These are phyloP conservation scores for Metarhizium guizhouense DNA, from an alignment of 2,329 filamentous ascomycete genomes.

Conservation along the genomic window DNA sequence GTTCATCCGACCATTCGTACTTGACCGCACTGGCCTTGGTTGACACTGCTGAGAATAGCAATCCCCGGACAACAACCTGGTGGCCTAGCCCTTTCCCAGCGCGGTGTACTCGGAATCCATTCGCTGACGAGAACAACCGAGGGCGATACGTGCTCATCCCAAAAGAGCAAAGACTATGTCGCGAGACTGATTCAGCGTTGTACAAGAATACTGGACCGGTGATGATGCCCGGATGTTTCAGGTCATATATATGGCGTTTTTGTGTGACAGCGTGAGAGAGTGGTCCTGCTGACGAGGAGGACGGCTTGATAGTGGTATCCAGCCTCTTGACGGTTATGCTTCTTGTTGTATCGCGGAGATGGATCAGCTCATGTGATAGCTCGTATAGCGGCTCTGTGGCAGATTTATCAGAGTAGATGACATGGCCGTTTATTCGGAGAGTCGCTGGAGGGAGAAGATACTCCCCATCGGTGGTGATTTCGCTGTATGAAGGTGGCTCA, in stretches of 20 bases:
- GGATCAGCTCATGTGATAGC: slow-evolving; percentile 24
- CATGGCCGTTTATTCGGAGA: slow-evolving; percentile 22
- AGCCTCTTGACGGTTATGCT: slow-evolving; percentile 22
- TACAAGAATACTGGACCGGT: slow-evolving; percentile 21
- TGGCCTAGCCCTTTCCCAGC: slow-evolving; percentile 16
- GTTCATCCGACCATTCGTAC: slow-evolving; percentile 24
- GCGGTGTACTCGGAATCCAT: slow-evolving; percentile 21
- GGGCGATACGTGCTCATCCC: slow-evolving; percentile 19
- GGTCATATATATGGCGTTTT: slow-evolving; percentile 24
- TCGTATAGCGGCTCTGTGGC: slow-evolving; percentile 24
- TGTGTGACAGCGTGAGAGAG: slow-evolving; percentile 17
- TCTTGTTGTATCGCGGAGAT: slow-evolving; percentile 22
- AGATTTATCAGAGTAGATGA: slow-evolving; percentile 22
- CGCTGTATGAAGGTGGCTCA: slow-evolving; percentile 16
- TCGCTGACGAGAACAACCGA: slow-evolving; percentile 12
- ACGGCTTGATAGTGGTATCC: slow-evolving; percentile 18
- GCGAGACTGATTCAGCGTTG: slow-evolving; percentile 22
- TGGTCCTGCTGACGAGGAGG: slow-evolving; percentile 6
- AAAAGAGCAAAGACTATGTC: slow-evolving; percentile 19
- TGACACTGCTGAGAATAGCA: slow-evolving; percentile 20
- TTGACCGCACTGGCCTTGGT: slow-evolving; percentile 16
- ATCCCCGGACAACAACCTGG: slow-evolving; percentile 11
- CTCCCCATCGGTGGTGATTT: slow-evolving; percentile 3
- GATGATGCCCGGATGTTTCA: slow-evolving; percentile 21
- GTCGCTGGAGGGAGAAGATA: slow-evolving; percentile 20